These are phyloP conservation scores for Arabis alpina DNA, from an alignment of 345 rosid species.

Conservation along the genomic window DNA sequence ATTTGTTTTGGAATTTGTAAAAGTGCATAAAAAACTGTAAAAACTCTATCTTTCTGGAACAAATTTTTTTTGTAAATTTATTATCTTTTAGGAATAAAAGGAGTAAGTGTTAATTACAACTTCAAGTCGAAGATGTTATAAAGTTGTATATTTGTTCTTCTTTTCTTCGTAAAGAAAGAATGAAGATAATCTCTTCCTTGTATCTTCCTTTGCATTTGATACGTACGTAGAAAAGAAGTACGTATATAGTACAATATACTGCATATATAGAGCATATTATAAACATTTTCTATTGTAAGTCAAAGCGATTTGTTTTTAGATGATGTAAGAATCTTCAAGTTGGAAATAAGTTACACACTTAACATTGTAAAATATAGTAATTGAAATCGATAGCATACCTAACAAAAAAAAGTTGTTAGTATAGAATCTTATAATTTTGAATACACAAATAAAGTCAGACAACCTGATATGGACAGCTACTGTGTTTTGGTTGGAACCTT, in stretches of 20 bases:
- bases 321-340: too few species aligned
- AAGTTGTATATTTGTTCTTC: background rate
- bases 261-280: too few species aligned
- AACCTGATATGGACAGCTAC: conserved; percentile 25
- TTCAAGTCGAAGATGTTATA: background rate
- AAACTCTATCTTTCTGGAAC: too few species aligned
- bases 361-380: background rate
- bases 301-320: too few species aligned
- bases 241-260: too few species aligned
- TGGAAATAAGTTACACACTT: background rate
- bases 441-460: background rate
- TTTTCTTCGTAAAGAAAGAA: background rate
- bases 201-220: background rate
- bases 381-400: background rate
- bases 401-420: background rate
- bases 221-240: conserved; percentile 5
- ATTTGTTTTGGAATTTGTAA: too few species aligned
- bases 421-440: background rate
- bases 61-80: too few species aligned
- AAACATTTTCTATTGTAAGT: too few species aligned
- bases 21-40: too few species aligned
- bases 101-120: too few species aligned
- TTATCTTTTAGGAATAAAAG: too few species aligned
- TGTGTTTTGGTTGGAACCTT: conserved; percentile 26
- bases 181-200: background rate